A percentile compares a stretch with the other conserved stretches of the same genome.
Evolutionary conservation across 768 basidiomycete species (phyloP).

Genomic region (Macrocybe gigantea): DNA sequence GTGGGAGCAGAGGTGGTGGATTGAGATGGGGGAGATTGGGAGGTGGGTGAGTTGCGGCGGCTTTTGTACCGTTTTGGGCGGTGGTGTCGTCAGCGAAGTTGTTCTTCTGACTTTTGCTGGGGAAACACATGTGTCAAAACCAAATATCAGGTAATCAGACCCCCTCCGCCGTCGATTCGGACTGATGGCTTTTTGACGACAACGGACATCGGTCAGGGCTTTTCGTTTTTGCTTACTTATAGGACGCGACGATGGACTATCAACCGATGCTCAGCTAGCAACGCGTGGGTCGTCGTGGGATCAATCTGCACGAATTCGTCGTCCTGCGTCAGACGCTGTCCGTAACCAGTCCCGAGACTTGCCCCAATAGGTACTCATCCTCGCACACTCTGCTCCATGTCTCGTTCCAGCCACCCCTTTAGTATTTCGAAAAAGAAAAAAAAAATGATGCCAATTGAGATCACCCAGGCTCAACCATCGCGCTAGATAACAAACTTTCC

Average conservation of each 20-base stretch:
- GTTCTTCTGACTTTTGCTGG: constrained; percentile 23
- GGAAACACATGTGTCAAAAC: constrained; percentile 24
- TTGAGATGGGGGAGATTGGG: constrained; percentile 9
- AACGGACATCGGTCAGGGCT: neutral
- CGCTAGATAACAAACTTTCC: too few relatives aligned
- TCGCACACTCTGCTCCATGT: too few relatives aligned
- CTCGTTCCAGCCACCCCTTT: too few relatives aligned
- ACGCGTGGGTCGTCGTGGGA: constrained; percentile 17
- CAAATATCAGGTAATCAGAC: constrained; percentile 1
- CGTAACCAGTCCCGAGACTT: too few relatives aligned
- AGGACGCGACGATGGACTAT: neutral
- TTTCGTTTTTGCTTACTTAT: constrained; percentile 9
- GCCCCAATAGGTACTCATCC: too few relatives aligned
- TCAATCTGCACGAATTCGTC: neutral
- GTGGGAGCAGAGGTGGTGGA: constrained; percentile 8
- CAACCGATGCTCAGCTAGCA: neutral
- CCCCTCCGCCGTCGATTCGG: too few relatives aligned
- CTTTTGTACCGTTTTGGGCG: constrained; percentile 22
- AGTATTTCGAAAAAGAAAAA: too few relatives aligned
- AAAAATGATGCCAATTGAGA: too few relatives aligned
- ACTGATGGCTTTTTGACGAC: neutral
- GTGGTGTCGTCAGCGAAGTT: constrained; percentile 20
- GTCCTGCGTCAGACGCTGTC: too few relatives aligned
- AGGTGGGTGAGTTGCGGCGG: constrained; percentile 6
- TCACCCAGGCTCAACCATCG: too few relatives aligned